These are phyloP conservation scores for Apophysomyces ossiformis DNA, from an alignment of 371 early-diverging fungal genomes.

Conservation along the genomic window DNA sequence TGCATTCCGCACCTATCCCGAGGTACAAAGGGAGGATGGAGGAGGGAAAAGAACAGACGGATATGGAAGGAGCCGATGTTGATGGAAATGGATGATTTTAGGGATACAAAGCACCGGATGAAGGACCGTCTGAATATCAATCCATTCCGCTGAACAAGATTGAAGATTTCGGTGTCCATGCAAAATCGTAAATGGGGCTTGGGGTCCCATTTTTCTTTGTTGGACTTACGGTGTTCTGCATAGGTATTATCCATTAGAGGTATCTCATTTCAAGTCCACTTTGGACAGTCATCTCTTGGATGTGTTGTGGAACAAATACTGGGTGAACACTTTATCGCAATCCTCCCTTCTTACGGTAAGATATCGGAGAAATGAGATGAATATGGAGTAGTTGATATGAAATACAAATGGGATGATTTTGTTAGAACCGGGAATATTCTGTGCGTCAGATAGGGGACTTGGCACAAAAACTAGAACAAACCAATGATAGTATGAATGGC, in stretches of 20 bases:
- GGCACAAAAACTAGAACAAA: constrained; percentile 83
- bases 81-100: constrained; percentile 17
- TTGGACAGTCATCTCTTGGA: constrained; percentile 88
- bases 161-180: constrained; percentile 97
- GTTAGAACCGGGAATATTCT: constrained; percentile 81
- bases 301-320: constrained; percentile 95
- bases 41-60: too few relatives aligned
- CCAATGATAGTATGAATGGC: constrained; percentile 63
- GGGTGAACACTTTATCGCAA: constrained; percentile 94
- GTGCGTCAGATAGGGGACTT: constrained; percentile 81
- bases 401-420: background rate
- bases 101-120: constrained; percentile 82
- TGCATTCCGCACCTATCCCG: constrained; percentile 96
- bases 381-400: background rate
- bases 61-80: too few relatives aligned
- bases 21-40: constrained; percentile 44
- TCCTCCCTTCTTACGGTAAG: constrained; percentile 87
- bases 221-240: background rate
- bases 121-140: constrained; percentile 75
- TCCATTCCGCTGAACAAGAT: constrained; percentile 93
- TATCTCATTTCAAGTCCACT: constrained; percentile 92
- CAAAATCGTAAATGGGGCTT: constrained; percentile 64
- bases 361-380: background rate
- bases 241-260: constrained; percentile 89
- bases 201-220: constrained; percentile 8